Conservation (phyloP, 345 rosid genomes). For the Boechera retrofracta region DNA sequence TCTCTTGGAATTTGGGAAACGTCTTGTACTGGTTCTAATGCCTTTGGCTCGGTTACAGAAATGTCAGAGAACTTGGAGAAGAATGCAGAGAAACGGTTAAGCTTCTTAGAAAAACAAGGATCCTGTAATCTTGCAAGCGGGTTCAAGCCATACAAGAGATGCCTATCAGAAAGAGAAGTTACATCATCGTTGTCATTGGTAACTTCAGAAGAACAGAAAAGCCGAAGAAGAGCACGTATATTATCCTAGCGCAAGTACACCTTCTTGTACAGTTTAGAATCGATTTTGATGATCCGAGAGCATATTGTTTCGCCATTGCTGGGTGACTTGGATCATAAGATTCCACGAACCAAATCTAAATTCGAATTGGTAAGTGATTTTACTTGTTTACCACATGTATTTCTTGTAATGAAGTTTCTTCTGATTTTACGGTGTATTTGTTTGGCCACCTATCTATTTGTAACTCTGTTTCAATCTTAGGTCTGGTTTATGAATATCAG, state of each 20-base stretch:
- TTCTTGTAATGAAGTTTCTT: conserved; percentile 13
- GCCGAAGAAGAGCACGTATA: conserved; percentile 34
- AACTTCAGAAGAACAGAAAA: conserved; percentile 50
- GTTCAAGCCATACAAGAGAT: conserved; percentile 78
- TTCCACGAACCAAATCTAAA: not conserved
- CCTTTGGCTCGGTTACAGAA: conserved; percentile 47
- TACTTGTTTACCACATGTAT: not conserved
- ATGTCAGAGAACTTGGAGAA: conserved; percentile 47
- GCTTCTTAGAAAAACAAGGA: conserved; percentile 22
- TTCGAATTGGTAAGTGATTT: not conserved
- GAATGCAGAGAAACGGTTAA: conserved; percentile 40
- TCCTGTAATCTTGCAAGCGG: conserved; percentile 42
- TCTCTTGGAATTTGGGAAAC: conserved; percentile 57
- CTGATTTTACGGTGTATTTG: conserved; percentile 43
- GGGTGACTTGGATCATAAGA: not conserved
- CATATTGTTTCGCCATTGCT: not conserved
- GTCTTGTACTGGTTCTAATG: conserved; percentile 52
- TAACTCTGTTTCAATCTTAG: conserved; percentile 3
- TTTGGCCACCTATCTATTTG: not conserved
- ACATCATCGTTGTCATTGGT: conserved; percentile 44
- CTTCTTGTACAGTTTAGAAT: conserved; percentile 17
- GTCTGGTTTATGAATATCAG: not conserved
- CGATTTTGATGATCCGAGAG: conserved; percentile 8
- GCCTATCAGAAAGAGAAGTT: conserved; percentile 59
- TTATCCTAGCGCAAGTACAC: conserved; percentile 14